phyloP scores from a whole-genome alignment of 805 yeast species.

The Kazachstania martiniae region DNA sequence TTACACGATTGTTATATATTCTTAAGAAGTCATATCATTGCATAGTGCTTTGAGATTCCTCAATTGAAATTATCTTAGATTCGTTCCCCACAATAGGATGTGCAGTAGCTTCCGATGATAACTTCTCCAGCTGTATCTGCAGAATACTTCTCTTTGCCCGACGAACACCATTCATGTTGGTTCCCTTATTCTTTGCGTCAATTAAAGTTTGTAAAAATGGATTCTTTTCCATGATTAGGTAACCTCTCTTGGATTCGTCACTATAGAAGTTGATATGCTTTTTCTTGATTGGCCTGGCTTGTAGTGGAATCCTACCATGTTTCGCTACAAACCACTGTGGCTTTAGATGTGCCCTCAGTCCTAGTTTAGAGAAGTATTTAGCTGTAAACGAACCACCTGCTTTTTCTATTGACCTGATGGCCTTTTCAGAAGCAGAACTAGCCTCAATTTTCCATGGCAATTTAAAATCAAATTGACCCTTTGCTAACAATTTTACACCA shows the following conservation, averaged over 20 bases:
- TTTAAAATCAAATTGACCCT: conserved; percentile 41
- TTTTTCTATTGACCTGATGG: conserved; percentile 60
- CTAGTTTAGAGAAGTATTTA: conserved; percentile 53
- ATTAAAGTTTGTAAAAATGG: conserved; percentile 18
- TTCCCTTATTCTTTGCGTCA: conserved; percentile 14
- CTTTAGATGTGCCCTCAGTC: conserved; percentile 62
- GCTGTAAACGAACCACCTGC: conserved; percentile 70
- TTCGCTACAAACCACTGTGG: conserved; percentile 61
- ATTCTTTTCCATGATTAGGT: conserved; percentile 37
- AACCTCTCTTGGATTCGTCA: conserved; percentile 64
- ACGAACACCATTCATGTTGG: conserved; percentile 11
- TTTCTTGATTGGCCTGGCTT: conserved; percentile 76
- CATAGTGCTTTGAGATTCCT: conserved; percentile 2
- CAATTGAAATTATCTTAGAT: conserved; percentile 4
- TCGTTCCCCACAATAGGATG: conserved; percentile 12
- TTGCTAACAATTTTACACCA: conserved; percentile 76
- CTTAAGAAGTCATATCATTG: neutral
- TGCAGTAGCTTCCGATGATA: conserved; percentile 28
- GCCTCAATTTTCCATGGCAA: conserved; percentile 72
- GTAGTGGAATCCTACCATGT: conserved; percentile 72
- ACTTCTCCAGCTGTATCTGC: conserved; percentile 24
- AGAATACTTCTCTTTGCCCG: conserved; percentile 26
- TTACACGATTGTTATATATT: too few species aligned
- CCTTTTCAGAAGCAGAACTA: conserved; percentile 63
- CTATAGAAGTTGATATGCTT: conserved; percentile 75